Evolutionary conservation across 306 rosid species (phyloP).

Genomic region (Arachis stenosperma): DNA sequence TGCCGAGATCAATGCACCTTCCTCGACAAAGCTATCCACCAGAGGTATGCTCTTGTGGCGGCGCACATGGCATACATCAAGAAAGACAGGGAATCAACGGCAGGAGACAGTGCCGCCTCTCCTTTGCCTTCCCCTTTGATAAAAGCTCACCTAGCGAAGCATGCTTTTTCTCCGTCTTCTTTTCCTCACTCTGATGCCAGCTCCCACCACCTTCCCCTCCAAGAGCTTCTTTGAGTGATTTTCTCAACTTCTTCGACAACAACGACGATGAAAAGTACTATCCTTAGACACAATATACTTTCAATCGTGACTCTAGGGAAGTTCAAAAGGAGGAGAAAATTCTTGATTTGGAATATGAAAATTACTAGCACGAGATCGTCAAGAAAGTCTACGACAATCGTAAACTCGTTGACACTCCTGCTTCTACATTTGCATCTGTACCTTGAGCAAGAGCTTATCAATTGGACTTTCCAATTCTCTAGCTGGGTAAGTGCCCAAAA

Average conservation of each 20-base stretch:
- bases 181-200: conserved; percentile 60
- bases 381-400: conserved; percentile 75
- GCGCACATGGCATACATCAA: conserved; percentile 74
- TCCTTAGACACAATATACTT: conserved; percentile 54
- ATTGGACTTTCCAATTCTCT: conserved; percentile 83
- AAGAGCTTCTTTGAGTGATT: conserved; percentile 71
- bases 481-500: conserved; percentile 91
- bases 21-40: conserved; percentile 83
- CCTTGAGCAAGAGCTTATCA: conserved; percentile 81
- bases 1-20: conserved; percentile 72
- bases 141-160: background rate
- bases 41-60: conserved; percentile 69
- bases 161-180: conserved; percentile 42
- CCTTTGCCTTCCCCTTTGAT: conserved; percentile 48
- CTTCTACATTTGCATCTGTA: conserved; percentile 26
- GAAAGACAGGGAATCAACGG: conserved; percentile 32
- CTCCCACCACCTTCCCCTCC: conserved; percentile 97
- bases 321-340: conserved; percentile 91
- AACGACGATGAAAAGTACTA: conserved; percentile 52
- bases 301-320: conserved; percentile 77
- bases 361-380: conserved; percentile 70
- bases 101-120: conserved; percentile 1
- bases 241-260: conserved; percentile 64
- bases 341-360: conserved; percentile 94
- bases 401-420: conserved; percentile 48